Percentiles rank a stretch among this genome's conserved stretches.
phyloP scores from a whole-genome alignment of 371 early-diverging fungal genomes.

The Mortierella sp. region DNA sequence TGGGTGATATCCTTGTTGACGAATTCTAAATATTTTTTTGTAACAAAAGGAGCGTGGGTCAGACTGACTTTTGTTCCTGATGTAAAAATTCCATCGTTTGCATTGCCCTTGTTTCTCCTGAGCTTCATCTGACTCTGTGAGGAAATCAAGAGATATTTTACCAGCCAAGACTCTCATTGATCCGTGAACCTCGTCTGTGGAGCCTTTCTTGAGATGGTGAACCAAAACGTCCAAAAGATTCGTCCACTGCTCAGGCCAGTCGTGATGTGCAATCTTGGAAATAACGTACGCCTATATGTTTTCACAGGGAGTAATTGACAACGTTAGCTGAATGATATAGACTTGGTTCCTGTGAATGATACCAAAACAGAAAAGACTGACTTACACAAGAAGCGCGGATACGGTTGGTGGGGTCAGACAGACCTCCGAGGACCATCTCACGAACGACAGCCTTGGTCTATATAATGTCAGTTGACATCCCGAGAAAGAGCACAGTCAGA shows the following conservation, averaged over 20 bases:
- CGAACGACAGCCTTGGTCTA: conserved; percentile 57
- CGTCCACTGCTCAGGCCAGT: conserved; percentile 98
- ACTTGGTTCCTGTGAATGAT: background rate
- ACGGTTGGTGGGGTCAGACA: conserved; percentile 56
- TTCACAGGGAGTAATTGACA: background rate
- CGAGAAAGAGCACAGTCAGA: background rate
- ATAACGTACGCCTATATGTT: conserved; percentile 81
- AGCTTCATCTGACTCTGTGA: background rate
- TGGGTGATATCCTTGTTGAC: conserved; percentile 89
- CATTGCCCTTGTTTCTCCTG: background rate
- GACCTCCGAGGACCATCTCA: conserved; percentile 50
- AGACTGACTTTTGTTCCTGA: too few species aligned
- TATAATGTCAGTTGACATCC: background rate
- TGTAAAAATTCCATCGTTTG: background rate
- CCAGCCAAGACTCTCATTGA: conserved; percentile 87
- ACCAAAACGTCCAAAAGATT: conserved; percentile 86
- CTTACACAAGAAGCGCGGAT: conserved; percentile 55
- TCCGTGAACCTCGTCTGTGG: conserved; percentile 84
- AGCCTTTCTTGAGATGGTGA: conserved; percentile 74
- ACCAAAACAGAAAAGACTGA: background rate
- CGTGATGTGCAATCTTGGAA: conserved; percentile 90
- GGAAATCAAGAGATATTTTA: conserved; percentile 12
- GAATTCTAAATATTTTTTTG: conserved; percentile 69
- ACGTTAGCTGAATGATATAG: background rate
- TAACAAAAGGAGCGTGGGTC: background rate